Conservation (phyloP, 129 eudicot species). For the Scalesia atractyloides region DNA sequence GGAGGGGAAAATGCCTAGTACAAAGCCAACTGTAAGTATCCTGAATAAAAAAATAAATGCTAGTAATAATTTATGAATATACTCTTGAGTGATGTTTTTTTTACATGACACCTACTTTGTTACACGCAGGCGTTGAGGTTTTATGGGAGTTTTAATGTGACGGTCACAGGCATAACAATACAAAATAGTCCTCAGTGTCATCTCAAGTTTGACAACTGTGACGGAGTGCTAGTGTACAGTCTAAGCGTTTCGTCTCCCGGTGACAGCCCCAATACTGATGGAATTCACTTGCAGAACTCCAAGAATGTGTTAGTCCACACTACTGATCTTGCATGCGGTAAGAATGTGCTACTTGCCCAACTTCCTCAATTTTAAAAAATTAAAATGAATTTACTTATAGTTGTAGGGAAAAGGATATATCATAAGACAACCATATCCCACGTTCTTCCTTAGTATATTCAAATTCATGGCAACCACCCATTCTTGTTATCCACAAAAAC, state of each 20-base stretch:
- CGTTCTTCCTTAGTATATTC: conserved; percentile 10
- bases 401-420: neutral
- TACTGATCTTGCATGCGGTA: conserved; percentile 81
- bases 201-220: conserved; percentile 85
- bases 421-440: conserved; percentile 28
- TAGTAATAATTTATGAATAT: neutral
- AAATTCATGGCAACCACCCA: conserved; percentile 32
- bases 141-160: conserved; percentile 91
- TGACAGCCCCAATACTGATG: conserved; percentile 94
- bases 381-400: conserved; percentile 6
- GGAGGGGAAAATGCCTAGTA: conserved; percentile 65
- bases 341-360: conserved; percentile 3
- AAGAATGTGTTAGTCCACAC: conserved; percentile 72
- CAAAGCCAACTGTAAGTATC: conserved; percentile 89
- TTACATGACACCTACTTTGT: conserved; percentile 21
- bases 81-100: conserved; percentile 17
- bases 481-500: conserved; percentile 32
- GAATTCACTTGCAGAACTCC: conserved; percentile 92
- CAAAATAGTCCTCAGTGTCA: conserved; percentile 91
- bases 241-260: conserved; percentile 75
- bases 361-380: neutral
- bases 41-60: neutral
- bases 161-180: conserved; percentile 88
- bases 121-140: conserved; percentile 75
- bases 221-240: conserved; percentile 65